phyloP scores from a whole-genome alignment of 2,329 filamentous ascomycete genomes.

The Fulvia fulva region DNA sequence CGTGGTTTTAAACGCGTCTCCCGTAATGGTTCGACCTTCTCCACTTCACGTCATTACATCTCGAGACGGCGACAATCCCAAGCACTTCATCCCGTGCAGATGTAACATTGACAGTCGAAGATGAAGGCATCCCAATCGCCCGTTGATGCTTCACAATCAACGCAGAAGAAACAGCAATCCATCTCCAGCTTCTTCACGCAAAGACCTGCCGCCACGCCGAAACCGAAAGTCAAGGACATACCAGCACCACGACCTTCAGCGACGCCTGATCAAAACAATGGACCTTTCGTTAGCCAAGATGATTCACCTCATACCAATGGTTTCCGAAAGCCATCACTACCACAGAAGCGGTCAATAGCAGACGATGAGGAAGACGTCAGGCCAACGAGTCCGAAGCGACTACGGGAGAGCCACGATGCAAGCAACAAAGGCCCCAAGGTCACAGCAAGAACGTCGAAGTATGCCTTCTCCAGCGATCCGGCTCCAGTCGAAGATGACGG shows the following conservation, averaged over 20 bases:
- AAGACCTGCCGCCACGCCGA: slow-evolving; percentile 25
- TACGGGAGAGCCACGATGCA: slow-evolving; percentile 17
- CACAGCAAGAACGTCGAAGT: slow-evolving; percentile 54
- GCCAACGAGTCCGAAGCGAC: slow-evolving; percentile 17
- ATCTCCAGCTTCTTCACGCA: slow-evolving; percentile 55
- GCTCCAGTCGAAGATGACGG: slow-evolving; percentile 36
- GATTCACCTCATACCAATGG: slow-evolving; percentile 20
- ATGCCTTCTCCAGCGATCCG: slow-evolving; percentile 53
- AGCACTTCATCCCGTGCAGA: neutral
- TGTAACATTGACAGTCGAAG: neutral
- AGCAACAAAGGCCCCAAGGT: slow-evolving; percentile 32
- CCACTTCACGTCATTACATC: neutral
- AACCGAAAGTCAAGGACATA: slow-evolving; percentile 15
- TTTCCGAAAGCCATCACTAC: neutral
- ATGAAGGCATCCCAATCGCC: slow-evolving; percentile 5
- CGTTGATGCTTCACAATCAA: slow-evolving; percentile 16
- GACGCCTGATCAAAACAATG: slow-evolving; percentile 10
- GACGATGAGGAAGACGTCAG: slow-evolving; percentile 13
- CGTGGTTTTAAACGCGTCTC: neutral
- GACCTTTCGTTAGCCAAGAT: slow-evolving; percentile 31
- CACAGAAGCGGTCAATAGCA: slow-evolving; percentile 20
- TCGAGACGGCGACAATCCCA: neutral
- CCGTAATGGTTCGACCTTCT: neutral
- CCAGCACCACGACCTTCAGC: slow-evolving; percentile 1
- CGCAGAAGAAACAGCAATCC: slow-evolving; percentile 68